Percentiles rank a stretch among this genome's conserved stretches.
Evolutionary conservation across 2,329 filamentous ascomycete species (phyloP).

Genomic region (Arachnomyces sp.): DNA sequence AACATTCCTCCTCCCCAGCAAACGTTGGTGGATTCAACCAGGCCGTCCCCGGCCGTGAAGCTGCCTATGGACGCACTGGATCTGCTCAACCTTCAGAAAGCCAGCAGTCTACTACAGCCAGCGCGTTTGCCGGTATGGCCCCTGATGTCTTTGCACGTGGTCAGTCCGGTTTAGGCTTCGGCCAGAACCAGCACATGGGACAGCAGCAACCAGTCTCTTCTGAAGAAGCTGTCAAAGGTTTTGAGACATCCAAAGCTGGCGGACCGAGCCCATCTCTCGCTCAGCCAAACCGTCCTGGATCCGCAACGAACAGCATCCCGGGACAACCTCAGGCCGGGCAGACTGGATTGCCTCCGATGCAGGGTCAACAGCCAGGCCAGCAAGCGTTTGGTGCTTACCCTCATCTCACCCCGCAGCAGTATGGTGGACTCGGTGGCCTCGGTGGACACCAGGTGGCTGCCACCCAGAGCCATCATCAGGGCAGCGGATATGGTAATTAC

Average conservation of each 20-base stretch:
- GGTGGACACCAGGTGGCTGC: constrained; percentile 35
- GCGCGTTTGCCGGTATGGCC: constrained; percentile 46
- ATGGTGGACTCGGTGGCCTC: constrained; percentile 39
- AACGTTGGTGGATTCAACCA: constrained; percentile 45
- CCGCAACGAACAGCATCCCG: constrained; percentile 52
- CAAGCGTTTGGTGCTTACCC: constrained; percentile 52
- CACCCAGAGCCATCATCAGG: constrained; percentile 33
- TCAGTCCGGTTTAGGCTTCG: constrained; percentile 52
- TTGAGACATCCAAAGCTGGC: constrained; percentile 49
- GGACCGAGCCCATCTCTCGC: constrained; percentile 56
- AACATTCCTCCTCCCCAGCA: constrained; percentile 58
- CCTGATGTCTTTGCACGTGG: constrained; percentile 55
- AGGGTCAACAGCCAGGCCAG: constrained; percentile 42
- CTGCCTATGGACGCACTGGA: constrained; percentile 54
- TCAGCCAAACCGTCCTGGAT: constrained; percentile 56
- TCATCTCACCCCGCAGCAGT: constrained; percentile 48
- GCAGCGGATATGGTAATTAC: constrained; percentile 36
- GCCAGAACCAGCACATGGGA: constrained; percentile 46
- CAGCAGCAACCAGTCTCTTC: constrained; percentile 40
- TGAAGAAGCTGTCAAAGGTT: constrained; percentile 52
- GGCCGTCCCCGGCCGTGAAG: constrained; percentile 42
- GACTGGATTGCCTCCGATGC: constrained; percentile 47
- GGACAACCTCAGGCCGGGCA: constrained; percentile 43
- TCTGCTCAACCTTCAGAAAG: constrained; percentile 50
- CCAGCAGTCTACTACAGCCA: constrained; percentile 43